These are phyloP conservation scores for Pleurotus tuber-regium DNA, from an alignment of 768 basidiomycete genomes.

Conservation along the genomic window DNA sequence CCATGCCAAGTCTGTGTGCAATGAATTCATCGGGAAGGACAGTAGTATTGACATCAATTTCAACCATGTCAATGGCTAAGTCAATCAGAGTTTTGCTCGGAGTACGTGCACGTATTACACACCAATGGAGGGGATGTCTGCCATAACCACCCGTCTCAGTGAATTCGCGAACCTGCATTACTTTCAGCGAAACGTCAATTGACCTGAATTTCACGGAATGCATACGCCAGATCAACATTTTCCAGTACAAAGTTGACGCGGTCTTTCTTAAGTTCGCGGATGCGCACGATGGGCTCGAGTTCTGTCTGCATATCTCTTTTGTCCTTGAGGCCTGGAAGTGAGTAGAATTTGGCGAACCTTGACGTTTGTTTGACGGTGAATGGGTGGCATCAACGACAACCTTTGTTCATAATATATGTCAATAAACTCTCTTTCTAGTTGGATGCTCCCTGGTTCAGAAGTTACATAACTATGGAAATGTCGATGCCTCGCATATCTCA, in stretches of 20 bases:
- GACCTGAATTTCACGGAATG: constrained; percentile 11
- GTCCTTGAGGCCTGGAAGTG: no score
- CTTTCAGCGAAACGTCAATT: constrained; percentile 4
- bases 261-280: constrained; percentile 82
- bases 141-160: constrained; percentile 89
- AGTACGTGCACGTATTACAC: constrained; percentile 27
- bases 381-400: background rate
- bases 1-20: constrained; percentile 92
- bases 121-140: constrained; percentile 96
- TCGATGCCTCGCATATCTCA: no score
- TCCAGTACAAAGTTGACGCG: constrained; percentile 89
- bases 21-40: constrained; percentile 98
- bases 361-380: background rate
- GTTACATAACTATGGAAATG: no score
- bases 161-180: constrained; percentile 85
- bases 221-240: constrained; percentile 95
- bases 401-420: background rate
- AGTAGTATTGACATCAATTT: constrained; percentile 86
- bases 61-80: constrained; percentile 94
- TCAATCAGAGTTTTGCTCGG: constrained; percentile 10
- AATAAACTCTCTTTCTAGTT: no score
- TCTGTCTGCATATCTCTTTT: constrained; percentile 38
- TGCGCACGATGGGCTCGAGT: constrained; percentile 70
- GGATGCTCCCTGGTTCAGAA: no score
- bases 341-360: no score